Conservation (phyloP, 2,329 filamentous ascomycete genomes). For the Amphichorda felina region DNA sequence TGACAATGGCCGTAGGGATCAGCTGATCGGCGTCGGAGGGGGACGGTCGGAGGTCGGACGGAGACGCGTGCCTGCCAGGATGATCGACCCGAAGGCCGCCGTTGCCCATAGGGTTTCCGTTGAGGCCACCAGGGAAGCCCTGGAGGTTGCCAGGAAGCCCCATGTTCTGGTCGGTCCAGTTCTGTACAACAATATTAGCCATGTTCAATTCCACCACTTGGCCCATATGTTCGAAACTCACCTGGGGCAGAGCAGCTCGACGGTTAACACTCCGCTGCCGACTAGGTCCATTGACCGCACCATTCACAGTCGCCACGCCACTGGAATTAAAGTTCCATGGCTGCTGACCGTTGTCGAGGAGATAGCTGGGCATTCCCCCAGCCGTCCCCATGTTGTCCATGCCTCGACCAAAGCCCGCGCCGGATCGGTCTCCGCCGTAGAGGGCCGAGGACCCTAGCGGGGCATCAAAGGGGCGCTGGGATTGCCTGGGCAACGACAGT, state of each 20-base stretch:
- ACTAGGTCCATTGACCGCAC: slow-evolving; percentile 52
- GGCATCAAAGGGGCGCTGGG: slow-evolving; percentile 69
- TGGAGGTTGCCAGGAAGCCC: slow-evolving; percentile 26
- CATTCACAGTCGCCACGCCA: slow-evolving; percentile 50
- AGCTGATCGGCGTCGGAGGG: slow-evolving; percentile 64
- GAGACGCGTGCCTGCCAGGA: slow-evolving; percentile 25
- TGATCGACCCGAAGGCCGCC: slow-evolving; percentile 31
- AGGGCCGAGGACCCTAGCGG: slow-evolving; percentile 51
- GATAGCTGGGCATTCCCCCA: slow-evolving; percentile 31
- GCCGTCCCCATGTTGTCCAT: slow-evolving; percentile 33
- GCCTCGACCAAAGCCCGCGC: slow-evolving; percentile 39
- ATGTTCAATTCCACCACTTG: background rate
- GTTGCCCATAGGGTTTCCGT: slow-evolving; percentile 23
- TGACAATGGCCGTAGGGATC: slow-evolving; percentile 95
- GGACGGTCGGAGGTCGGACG: slow-evolving; percentile 24
- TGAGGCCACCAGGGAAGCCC: slow-evolving; percentile 20
- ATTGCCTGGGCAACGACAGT: slow-evolving; percentile 30
- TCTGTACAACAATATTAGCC: slow-evolving; percentile 18
- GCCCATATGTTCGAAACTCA: slow-evolving; percentile 31
- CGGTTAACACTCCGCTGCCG: slow-evolving; percentile 43
- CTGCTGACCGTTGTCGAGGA: slow-evolving; percentile 61
- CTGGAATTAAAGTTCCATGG: slow-evolving; percentile 66
- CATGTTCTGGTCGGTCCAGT: slow-evolving; percentile 38
- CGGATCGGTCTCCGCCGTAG: slow-evolving; percentile 59
- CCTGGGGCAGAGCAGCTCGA: slow-evolving; percentile 57